Evolutionary conservation across 2,329 filamentous ascomycete species (phyloP), one percentile per base, ranked within the genome.

Genomic region (Xylariales sp.): DNA sequence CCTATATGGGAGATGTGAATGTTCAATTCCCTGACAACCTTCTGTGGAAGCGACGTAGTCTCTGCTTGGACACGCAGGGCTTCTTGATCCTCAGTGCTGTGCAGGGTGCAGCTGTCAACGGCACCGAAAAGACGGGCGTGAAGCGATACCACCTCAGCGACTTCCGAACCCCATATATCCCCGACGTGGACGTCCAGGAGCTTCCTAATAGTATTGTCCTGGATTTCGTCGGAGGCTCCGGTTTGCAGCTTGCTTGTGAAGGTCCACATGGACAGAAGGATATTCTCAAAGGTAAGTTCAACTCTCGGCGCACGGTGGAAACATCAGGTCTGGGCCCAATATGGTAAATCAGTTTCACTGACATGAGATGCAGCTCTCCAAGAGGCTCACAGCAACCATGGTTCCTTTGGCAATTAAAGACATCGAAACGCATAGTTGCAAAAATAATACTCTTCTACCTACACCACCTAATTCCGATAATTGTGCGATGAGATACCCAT

Each of bases 11-110:
- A 33, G 88, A 96, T 54, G 83, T 98, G 46, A 97, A 98, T 53
- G 87, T 97, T 10, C 93, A 98, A 59, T 96, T 98, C 58, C 93
- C 93, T 0, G 91, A 97, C 57, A 95, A 88, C 38, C 72, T 98
- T 32, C 74, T 98, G 11, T 98, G 93, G 93, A 98, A 97, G 68
- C 85, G 91, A 38, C 81, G 93, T 43, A 89, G 84, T 53, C 81
- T 96, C 63, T 84, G 84, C 47, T 78, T 98, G 40, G 90, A 97
- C 59, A 79, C 81, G 7, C 74, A 85, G 43, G 93, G 91, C 14
- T 89, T 85, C 61, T 68, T 98, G 27, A 82, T 95, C 41, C 74
- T 98, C 44, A 86, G 83, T 29, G 74, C 82, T 7, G 76, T 83
- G 14, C 80, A 81, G 44, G 75, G 80, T 15, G 58, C 58, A 27